A percentile compares a stretch with the other conserved stretches of the same genome.
phyloP scores from a whole-genome alignment of 2,329 filamentous ascomycete species.

The Cladosporium austrohemisphaericum region DNA sequence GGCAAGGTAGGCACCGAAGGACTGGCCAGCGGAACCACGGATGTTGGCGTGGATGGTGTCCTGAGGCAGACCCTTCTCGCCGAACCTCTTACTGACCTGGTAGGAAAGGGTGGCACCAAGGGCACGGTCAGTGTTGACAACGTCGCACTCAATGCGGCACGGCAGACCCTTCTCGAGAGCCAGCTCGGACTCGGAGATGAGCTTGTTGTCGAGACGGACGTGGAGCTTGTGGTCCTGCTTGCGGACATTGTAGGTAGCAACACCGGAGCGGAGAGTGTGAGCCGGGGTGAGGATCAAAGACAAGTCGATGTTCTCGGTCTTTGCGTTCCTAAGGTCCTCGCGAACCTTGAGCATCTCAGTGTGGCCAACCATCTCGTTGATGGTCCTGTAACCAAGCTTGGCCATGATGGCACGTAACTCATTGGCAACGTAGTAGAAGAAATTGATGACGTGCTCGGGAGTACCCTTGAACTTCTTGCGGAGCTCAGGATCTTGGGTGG shows the following conservation, averaged over 20 bases:
- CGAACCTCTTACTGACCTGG: conserved; percentile 89
- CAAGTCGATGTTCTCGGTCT: conserved; percentile 89
- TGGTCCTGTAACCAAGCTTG: conserved; percentile 85
- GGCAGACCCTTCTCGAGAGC: conserved; percentile 92
- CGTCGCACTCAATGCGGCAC: conserved; percentile 88
- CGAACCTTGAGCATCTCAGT: conserved; percentile 82
- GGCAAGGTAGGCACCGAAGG: conserved; percentile 90
- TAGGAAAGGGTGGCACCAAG: conserved; percentile 93
- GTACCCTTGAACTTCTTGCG: conserved; percentile 90
- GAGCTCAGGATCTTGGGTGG: conserved; percentile 90
- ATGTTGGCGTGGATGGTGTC: conserved; percentile 96
- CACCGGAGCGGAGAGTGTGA: conserved; percentile 90
- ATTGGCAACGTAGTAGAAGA: conserved; percentile 97
- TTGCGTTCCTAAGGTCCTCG: conserved; percentile 80
- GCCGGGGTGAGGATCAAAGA: conserved; percentile 90
- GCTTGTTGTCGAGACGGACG: conserved; percentile 90
- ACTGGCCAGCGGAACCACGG: conserved; percentile 93
- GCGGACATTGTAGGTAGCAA: conserved; percentile 94
- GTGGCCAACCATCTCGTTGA: conserved; percentile 97
- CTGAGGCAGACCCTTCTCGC: conserved; percentile 80
- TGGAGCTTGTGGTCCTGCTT: conserved; percentile 96
- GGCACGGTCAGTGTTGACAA: conserved; percentile 93
- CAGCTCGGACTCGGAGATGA: conserved; percentile 91
- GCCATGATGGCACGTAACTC: conserved; percentile 97
- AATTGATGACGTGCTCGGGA: conserved; percentile 96